Conservation (phyloP, 2,329 filamentous ascomycete genomes). For the Colletotrichum costaricense region DNA sequence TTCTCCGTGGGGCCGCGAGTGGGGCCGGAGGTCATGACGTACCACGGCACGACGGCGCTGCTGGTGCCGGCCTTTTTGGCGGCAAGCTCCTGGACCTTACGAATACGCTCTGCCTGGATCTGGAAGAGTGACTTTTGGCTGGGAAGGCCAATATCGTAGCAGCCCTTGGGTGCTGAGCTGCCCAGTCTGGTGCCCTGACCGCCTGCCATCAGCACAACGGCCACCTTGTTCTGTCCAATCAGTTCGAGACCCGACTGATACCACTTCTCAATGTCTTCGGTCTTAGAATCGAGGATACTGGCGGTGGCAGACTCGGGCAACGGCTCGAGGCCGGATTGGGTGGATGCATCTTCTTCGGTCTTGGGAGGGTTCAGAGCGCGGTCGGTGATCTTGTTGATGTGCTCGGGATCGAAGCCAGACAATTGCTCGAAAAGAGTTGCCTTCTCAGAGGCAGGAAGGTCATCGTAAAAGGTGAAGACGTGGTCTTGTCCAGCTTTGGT, state of each 20-base stretch:
- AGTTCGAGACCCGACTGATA: slow-evolving; percentile 86
- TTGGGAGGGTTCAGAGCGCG: slow-evolving; percentile 83
- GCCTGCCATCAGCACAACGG: slow-evolving; percentile 95
- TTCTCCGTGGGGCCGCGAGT: slow-evolving; percentile 91
- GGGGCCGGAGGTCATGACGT: slow-evolving; percentile 98
- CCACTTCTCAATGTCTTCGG: slow-evolving; percentile 84
- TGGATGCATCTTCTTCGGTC: slow-evolving; percentile 62
- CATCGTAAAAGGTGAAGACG: slow-evolving; percentile 87
- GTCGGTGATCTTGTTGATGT: slow-evolving; percentile 89
- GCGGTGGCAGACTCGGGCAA: slow-evolving; percentile 88
- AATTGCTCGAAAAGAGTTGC: slow-evolving; percentile 85
- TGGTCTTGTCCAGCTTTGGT: slow-evolving; percentile 81
- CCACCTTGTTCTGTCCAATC: slow-evolving; percentile 79
- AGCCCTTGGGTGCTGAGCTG: slow-evolving; percentile 96
- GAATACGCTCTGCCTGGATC: slow-evolving; percentile 94
- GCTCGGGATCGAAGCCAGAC: slow-evolving; percentile 80
- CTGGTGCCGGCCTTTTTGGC: slow-evolving; percentile 68
- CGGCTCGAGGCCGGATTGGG: slow-evolving; percentile 77
- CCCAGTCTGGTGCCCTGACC: slow-evolving; percentile 95
- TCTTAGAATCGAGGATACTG: slow-evolving; percentile 89
- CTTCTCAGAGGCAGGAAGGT: slow-evolving; percentile 79
- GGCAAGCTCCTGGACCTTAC: slow-evolving; percentile 85
- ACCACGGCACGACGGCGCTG: slow-evolving; percentile 86
- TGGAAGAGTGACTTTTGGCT: slow-evolving; percentile 97
- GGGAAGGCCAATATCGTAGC: slow-evolving; percentile 94